Base-by-base conservation (phyloP, 2,329 filamentous ascomycete genomes). In the Cytospora leucostoma region DNA sequence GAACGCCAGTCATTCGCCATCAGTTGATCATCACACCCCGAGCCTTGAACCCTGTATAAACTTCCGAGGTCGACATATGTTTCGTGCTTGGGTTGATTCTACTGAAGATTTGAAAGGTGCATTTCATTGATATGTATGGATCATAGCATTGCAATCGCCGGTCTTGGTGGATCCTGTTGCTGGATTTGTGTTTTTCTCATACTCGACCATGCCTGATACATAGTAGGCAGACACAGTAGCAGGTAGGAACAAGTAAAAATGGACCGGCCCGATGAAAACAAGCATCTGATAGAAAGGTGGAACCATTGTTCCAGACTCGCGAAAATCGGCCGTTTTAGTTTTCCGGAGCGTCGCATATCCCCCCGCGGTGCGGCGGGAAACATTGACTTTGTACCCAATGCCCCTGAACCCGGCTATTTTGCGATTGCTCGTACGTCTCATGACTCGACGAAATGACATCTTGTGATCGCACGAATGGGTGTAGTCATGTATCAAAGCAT, bases 241-340 rank as follows among this genome's bases (percentile, higher is more conserved):
- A 27, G 27, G 27, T 44, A 17, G 38, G 17, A 44, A 44, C 6
- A 57, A 44, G 15, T 2, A 10, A 27, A 35, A 8, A 27, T 15
- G 1, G 17, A 1, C 8, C n/a, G 51, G 19, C 37, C 12, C 7
- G 21, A 51, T 15, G 7, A 19, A 62, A 52, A 55, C 27, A 52
- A 19, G 37, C 37, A 27, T 37, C 13, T 15, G 51, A 49, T 37
- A 61, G 50, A 55, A 61, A 52, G 59, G 59, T 61, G 59, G 59
- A 61, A 17, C 27, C 44, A 47, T 21, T 10, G 17, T 47, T n/a
- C 44, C n/a, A 21, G 51, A 17, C 19, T 33, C 51, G 51, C 49
- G 40, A 44, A 52, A 40, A 13, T 40, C 38, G 15, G 12, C 51
- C 51, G 59, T 32, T 40, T 38, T 15, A 49, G 13, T 38, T 15